Evolutionary conservation across 2,329 filamentous ascomycete genomes (phyloP), one percentile per base, ranked within the genome.

Genomic region (Penicillium sumatraense): DNA sequence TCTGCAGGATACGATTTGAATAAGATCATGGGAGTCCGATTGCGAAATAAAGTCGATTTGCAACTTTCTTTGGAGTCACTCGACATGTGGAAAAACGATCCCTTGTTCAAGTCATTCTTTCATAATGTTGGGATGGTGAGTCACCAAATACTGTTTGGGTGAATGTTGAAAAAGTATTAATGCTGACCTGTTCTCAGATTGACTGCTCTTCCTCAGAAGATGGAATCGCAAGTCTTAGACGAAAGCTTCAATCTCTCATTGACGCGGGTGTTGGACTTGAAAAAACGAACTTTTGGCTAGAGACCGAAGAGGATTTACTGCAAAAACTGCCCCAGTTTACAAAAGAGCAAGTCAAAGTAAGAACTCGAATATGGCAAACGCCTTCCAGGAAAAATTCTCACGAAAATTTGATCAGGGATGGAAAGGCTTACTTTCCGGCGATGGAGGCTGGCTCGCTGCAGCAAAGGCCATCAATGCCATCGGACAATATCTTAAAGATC

Each of bases 371-470:
- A 1, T 16, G 3, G 6, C 40, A 16, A 18, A 7, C 8, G 1
- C 26, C 18, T 14, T 11, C 11, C 18, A 33, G 9, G 3, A 38
- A 21, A 16, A 20, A 16, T 31, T n/a, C 27, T 44, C 10, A 51
- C 26, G 3, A 14, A n/a, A 18, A n/a, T 10, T 11, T 6, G 36
- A 29, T 38, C 18, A 59, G 68, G 78, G 77, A 3, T 81, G 78
- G 78, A 80, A 80, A 63, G 78, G 73, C 8, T 66, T 80, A 16
- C 78, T 68, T 48, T 76, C 73, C 51, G 48, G 63, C 3, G 76
- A 80, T 49, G 78, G 78, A 21, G 78, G 78, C 42, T 81, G 78
- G 78, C 67, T 80, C 14, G 78, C 78, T 20, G 78, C 78, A 18
- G 75, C 73, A 5, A 78, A 80, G 60, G 78, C 78, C 16, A 79